Evolutionary conservation across 306 rosid species (phyloP).

Genomic region (Sicyos edulis): DNA sequence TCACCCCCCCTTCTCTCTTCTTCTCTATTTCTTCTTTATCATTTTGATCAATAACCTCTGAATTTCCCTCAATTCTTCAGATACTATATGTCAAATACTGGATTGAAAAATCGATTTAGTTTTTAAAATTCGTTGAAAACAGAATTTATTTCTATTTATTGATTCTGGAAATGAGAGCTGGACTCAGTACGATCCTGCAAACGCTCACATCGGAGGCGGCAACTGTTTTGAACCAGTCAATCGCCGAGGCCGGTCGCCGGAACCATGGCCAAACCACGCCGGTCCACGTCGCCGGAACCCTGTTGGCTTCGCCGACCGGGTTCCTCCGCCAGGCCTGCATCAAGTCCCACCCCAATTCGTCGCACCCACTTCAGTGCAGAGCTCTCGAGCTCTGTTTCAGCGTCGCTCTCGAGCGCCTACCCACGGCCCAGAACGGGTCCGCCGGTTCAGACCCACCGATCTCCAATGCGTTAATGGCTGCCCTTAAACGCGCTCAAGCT

Average conservation of each 20-base stretch:
- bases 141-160: not conserved
- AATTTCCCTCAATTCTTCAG: not conserved
- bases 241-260: constrained; percentile 86
- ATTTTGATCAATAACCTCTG: not conserved
- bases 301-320: constrained; percentile 69
- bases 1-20: not conserved
- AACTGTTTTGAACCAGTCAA: constrained; percentile 70
- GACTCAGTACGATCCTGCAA: constrained; percentile 82
- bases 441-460: constrained; percentile 71
- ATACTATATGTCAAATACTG: too few species aligned
- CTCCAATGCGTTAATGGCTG: constrained; percentile 93
- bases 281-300: constrained; percentile 85
- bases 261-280: constrained; percentile 99
- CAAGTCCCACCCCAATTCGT: constrained; percentile 89
- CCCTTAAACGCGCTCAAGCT: constrained; percentile 88
- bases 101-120: not conserved
- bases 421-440: constrained; percentile 62
- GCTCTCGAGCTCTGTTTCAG: constrained; percentile 94
- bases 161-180: constrained; percentile 80
- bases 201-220: constrained; percentile 98
- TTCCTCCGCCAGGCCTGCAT: constrained; percentile 88
- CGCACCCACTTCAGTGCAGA: constrained; percentile 96
- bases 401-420: constrained; percentile 81
- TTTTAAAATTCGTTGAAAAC: not conserved
- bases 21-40: not conserved